Percentiles rank a stretch among this genome's conserved stretches.
These are phyloP conservation scores for Prototheca cutis DNA, from an alignment of 163 green algal genomes.

Conservation along the genomic window DNA sequence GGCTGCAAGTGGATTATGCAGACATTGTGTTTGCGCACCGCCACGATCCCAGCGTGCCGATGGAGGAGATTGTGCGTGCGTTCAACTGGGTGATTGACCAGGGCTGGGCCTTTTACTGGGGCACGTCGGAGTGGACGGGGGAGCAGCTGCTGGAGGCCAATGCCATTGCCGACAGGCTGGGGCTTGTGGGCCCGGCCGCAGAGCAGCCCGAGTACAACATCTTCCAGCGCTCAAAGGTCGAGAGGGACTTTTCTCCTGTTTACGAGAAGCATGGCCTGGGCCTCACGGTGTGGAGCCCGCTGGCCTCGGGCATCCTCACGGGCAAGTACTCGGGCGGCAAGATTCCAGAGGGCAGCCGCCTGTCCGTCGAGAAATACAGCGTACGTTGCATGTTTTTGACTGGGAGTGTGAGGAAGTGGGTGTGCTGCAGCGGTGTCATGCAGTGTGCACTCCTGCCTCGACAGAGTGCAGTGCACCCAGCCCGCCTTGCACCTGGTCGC, in stretches of 20 bases:
- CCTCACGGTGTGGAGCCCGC: slow-evolving; percentile 67
- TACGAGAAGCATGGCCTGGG: slow-evolving; percentile 55
- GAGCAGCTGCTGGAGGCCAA: slow-evolving; percentile 62
- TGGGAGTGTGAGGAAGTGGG: too few species aligned
- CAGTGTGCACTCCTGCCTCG: too few species aligned
- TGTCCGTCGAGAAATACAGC: slow-evolving; percentile 47
- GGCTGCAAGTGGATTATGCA: slow-evolving; percentile 66
- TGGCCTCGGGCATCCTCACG: slow-evolving; percentile 67
- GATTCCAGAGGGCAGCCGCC: slow-evolving; percentile 51
- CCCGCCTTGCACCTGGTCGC: too few species aligned
- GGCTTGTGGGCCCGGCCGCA: slow-evolving; percentile 46
- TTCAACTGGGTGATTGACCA: slow-evolving; percentile 73
- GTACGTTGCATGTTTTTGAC: too few species aligned
- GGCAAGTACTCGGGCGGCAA: slow-evolving; percentile 72
- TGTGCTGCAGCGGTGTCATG: too few species aligned
- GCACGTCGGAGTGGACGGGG: slow-evolving; percentile 60
- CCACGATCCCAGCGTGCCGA: slow-evolving; percentile 59
- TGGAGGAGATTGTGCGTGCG: slow-evolving; percentile 78
- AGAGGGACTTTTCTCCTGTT: slow-evolving; percentile 50
- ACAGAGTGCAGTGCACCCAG: too few species aligned
- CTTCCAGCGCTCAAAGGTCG: slow-evolving; percentile 58
- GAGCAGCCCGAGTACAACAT: slow-evolving; percentile 87
- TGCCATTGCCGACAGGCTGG: slow-evolving; percentile 46
- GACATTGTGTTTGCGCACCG: slow-evolving; percentile 75
- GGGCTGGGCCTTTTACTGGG: slow-evolving; percentile 61